A percentile compares a stretch with the other conserved stretches of the same genome.
phyloP scores from a whole-genome alignment of 2,329 filamentous ascomycete genomes.

The Neurospora sp. region DNA sequence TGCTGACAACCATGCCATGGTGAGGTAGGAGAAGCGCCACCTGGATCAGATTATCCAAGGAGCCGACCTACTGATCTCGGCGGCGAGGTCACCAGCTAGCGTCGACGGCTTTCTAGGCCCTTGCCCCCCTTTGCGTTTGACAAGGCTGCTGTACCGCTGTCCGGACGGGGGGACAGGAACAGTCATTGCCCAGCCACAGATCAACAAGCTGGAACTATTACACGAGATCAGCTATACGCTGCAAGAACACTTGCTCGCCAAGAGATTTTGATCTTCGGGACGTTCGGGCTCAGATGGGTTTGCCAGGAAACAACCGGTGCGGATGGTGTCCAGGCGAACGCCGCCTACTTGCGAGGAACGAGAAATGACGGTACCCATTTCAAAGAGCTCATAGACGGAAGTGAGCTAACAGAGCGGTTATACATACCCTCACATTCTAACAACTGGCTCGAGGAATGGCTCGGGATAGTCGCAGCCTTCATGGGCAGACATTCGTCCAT shows the following conservation, averaged over 20 bases:
- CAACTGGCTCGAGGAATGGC: background rate
- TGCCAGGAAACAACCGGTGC: background rate
- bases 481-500: background rate
- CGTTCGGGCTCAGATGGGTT: background rate
- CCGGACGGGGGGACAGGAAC: background rate
- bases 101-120: background rate
- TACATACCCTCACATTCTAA: background rate
- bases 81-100: background rate
- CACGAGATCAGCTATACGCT: background rate
- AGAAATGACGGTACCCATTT: background rate
- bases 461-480: background rate
- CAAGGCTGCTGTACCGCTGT: background rate
- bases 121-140: background rate
- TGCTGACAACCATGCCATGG: background rate
- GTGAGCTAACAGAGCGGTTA: background rate
- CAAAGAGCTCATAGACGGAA: background rate
- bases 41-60: background rate
- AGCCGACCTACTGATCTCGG: background rate
- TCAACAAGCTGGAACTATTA: background rate
- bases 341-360: background rate
- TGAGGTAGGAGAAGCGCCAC: background rate
- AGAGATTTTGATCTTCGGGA: background rate
- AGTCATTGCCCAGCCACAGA: background rate
- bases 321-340: background rate
- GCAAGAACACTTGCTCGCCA: background rate